Evolutionary conservation across 1,139 yeast genomes (phyloP).

Genomic region (Hemisphaericaspora subhashii): DNA sequence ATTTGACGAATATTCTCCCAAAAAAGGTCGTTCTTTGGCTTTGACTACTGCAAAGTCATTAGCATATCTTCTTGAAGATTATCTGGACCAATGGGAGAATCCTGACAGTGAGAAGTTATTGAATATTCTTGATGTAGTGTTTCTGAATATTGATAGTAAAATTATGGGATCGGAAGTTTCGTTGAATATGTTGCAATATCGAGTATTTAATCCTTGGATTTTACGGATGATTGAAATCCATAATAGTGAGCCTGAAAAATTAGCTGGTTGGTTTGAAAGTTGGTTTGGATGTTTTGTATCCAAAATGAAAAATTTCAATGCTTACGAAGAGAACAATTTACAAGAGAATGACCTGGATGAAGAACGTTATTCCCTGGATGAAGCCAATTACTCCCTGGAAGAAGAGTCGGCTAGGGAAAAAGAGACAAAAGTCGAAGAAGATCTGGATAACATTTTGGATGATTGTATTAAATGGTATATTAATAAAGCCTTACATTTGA

Average conservation of each 20-base stretch:
- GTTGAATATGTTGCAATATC: conserved; percentile 26
- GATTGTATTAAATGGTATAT: conserved; percentile 28
- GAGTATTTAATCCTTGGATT: conserved; percentile 32
- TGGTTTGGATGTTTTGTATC: conserved; percentile 17
- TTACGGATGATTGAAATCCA: conserved; percentile 7
- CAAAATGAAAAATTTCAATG: no score
- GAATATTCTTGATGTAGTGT: background rate
- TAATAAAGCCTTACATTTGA: conserved; percentile 17
- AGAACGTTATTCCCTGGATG: no score
- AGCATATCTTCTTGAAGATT: conserved; percentile 2
- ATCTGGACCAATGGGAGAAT: background rate
- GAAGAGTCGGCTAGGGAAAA: background rate
- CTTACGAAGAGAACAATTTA: no score
- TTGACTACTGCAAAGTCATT: background rate
- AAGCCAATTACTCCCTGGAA: background rate
- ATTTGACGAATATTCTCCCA: conserved; percentile 1
- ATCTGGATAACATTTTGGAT: background rate
- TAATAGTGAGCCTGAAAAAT: conserved; percentile 4
- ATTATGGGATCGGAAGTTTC: conserved; percentile 4
- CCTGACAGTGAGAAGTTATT: background rate
- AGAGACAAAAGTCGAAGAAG: background rate
- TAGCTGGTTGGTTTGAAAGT: conserved; percentile 14
- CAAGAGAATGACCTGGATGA: no score
- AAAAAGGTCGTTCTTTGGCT: background rate
- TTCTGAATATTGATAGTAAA: background rate